A percentile compares a stretch with the other conserved stretches of the same genome.
These are phyloP conservation scores for Symmetrospora coprosmae DNA, from an alignment of 768 basidiomycete genomes.

Conservation along the genomic window DNA sequence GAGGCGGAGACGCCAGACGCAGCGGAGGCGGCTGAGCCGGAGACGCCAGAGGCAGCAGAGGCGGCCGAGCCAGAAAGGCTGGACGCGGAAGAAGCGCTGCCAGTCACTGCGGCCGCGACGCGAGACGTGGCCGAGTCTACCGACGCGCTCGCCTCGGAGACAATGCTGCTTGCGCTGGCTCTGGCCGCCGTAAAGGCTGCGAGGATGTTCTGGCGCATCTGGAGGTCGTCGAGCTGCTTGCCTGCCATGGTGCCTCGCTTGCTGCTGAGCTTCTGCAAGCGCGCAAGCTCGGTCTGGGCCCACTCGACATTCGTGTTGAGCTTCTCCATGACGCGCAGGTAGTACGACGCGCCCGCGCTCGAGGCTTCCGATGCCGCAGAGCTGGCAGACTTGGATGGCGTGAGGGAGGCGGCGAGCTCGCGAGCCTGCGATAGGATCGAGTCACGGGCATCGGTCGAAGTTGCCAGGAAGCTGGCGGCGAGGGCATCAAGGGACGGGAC, in stretches of 20 bases:
- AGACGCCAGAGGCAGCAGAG: neutral
- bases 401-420: constrained; percentile 43
- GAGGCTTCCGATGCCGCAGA: constrained; percentile 35
- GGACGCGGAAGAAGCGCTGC: neutral
- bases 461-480: constrained; percentile 58
- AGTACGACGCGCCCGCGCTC: constrained; percentile 48
- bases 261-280: constrained; percentile 38
- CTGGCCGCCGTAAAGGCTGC: constrained; percentile 9
- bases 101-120: too few species aligned
- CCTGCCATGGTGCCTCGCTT: constrained; percentile 54
- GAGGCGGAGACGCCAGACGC: too few species aligned
- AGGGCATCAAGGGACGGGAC: constrained; percentile 59
- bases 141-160: neutral
- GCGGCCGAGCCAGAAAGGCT: neutral
- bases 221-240: constrained; percentile 74
- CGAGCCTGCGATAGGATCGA: constrained; percentile 55
- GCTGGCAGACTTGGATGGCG: constrained; percentile 10
- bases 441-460: constrained; percentile 47
- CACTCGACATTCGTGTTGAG: constrained; percentile 59
- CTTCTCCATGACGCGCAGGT: constrained; percentile 82
- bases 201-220: constrained; percentile 20
- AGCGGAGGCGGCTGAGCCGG: neutral
- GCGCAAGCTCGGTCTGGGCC: constrained; percentile 66
- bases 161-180: neutral
- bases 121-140: neutral